Evolutionary conservation across 1,139 yeast genomes (phyloP).

Genomic region (Yamadazyma sp.): DNA sequence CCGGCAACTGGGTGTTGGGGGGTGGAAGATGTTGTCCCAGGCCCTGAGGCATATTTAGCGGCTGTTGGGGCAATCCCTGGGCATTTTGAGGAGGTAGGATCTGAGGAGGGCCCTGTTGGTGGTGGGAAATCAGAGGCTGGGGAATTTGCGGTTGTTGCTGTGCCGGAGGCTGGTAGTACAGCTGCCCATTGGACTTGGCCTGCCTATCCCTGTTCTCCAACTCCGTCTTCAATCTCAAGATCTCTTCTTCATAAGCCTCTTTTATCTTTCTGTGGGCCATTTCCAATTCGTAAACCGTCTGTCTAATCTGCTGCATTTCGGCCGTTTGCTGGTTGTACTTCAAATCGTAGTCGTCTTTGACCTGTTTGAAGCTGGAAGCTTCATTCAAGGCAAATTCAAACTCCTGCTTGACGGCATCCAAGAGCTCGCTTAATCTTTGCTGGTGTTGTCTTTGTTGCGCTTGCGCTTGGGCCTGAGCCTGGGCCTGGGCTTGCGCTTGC

Average conservation of each 20-base stretch:
- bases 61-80: conserved; percentile 11
- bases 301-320: conserved; percentile 93
- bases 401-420: conserved; percentile 91
- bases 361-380: conserved; percentile 83
- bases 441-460: conserved; percentile 45
- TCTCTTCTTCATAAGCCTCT: conserved; percentile 94
- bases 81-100: conserved; percentile 15
- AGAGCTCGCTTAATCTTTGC: conserved; percentile 67
- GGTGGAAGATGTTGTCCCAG: conserved; percentile 7
- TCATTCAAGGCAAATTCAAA: conserved; percentile 85
- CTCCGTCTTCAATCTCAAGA: conserved; percentile 79
- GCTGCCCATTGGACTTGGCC: conserved; percentile 22
- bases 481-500: conserved; percentile 20
- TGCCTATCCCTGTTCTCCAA: conserved; percentile 71
- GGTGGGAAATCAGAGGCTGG: conserved; percentile 17
- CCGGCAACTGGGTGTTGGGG: conserved; percentile 8
- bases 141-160: conserved; percentile 21
- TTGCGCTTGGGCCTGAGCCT: conserved; percentile 22
- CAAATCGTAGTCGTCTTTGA: conserved; percentile 90
- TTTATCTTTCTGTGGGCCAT: conserved; percentile 93
- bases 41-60: conserved; percentile 10
- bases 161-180: conserved; percentile 23
- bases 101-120: conserved; percentile 6
- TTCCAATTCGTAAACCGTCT: conserved; percentile 90
- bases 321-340: conserved; percentile 90